Percentiles rank a stretch among this genome's conserved stretches.
Evolutionary conservation across 306 rosid genomes (phyloP).

Genomic region (Quercus parvula): DNA sequence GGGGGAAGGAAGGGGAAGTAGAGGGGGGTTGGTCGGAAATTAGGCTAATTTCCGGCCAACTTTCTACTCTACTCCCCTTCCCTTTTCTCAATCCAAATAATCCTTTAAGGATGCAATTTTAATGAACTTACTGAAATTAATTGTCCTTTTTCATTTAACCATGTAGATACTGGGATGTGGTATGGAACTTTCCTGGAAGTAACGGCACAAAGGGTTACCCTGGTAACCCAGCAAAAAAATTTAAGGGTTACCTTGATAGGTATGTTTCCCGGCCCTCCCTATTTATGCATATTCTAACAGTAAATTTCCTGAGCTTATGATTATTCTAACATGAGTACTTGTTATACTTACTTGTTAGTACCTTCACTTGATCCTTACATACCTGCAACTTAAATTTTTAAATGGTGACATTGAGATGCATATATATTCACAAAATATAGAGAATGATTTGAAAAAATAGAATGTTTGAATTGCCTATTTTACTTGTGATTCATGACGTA

Average conservation of each 20-base stretch:
- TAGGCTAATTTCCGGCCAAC: no score
- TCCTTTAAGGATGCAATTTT: neutral
- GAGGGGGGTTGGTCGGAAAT: no score
- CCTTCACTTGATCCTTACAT: neutral
- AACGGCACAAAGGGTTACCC: slow-evolving; percentile 34
- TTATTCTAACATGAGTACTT: no score
- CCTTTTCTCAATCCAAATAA: no score
- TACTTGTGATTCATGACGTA: no score
- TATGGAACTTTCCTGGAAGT: slow-evolving; percentile 82
- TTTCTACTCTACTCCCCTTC: no score
- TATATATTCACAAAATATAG: no score
- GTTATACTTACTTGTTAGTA: no score
- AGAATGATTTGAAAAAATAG: no score
- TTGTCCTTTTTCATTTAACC: slow-evolving; percentile 9
- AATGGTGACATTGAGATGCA: neutral
- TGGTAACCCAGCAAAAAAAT: no score
- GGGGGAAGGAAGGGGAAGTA: no score
- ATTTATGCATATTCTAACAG: neutral
- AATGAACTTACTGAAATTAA: slow-evolving; percentile 18
- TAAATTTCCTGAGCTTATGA: neutral
- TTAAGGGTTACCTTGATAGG: slow-evolving; percentile 64
- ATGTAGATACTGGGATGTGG: slow-evolving; percentile 96
- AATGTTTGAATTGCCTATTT: no score
- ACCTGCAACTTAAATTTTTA: neutral
- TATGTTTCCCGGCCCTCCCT: slow-evolving; percentile 32